phyloP scores from a whole-genome alignment of 176 grass and related monocot species.

The Cenchrus americanus region DNA sequence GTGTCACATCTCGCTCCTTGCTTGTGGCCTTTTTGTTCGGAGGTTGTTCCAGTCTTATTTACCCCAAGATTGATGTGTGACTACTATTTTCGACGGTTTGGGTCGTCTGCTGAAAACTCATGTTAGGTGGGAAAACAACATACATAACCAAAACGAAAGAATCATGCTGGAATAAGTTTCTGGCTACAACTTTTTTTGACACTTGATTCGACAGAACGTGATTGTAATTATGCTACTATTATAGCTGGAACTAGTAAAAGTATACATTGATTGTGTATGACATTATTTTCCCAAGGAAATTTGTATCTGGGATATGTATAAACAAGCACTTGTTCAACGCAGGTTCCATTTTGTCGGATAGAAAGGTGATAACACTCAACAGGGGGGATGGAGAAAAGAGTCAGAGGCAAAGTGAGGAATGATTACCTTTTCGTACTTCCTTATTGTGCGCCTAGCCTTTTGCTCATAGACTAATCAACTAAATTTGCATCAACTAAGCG shows the following conservation, averaged over 20 bases:
- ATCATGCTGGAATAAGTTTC: too few species aligned
- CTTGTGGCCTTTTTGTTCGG: background rate
- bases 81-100: background rate
- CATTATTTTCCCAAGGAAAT: background rate
- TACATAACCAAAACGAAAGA: too few species aligned
- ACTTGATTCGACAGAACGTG: background rate
- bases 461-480: background rate
- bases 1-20: too few species aligned
- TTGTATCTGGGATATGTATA: too few species aligned
- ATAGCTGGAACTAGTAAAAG: background rate
- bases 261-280: background rate
- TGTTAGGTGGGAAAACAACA: background rate
- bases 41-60: background rate
- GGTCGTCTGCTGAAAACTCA: background rate
- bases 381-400: background rate
- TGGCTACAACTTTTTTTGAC: background rate
- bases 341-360: too few species aligned
- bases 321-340: too few species aligned
- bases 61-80: background rate
- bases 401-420: background rate
- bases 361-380: background rate
- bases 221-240: background rate
- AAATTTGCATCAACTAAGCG: too few species aligned
- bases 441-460: background rate
- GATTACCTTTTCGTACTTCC: background rate